phyloP scores from a whole-genome alignment of 257 asterid genomes.

The Voacanga thouarsii region DNA sequence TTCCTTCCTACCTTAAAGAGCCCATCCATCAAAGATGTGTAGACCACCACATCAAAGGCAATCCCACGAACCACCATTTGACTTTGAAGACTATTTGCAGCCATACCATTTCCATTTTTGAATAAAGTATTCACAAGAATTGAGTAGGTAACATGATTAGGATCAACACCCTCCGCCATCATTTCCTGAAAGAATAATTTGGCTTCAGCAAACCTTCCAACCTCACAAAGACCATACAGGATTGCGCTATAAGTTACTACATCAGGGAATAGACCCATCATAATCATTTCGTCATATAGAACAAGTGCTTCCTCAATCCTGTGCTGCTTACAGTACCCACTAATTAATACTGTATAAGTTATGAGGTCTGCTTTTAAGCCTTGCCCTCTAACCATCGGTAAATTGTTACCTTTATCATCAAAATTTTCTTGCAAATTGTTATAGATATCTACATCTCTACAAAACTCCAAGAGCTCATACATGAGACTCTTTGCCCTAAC shows the following conservation, averaged over 20 bases:
- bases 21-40: conserved; percentile 72
- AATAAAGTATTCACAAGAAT: conserved; percentile 54
- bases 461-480: conserved; percentile 45
- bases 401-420: conserved; percentile 21
- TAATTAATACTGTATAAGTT: conserved; percentile 50
- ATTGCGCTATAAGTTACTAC: conserved; percentile 59
- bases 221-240: conserved; percentile 55
- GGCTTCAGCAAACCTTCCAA: conserved; percentile 63
- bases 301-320: conserved; percentile 53
- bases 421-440: conserved; percentile 12
- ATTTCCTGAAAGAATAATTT: conserved; percentile 50
- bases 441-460: not conserved
- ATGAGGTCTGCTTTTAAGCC: conserved; percentile 41
- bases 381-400: conserved; percentile 24
- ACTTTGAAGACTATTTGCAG: conserved; percentile 63
- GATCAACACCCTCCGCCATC: conserved; percentile 52
- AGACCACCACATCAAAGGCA: conserved; percentile 61
- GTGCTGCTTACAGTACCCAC: conserved; percentile 40
- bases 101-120: conserved; percentile 42
- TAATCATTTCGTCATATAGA: conserved; percentile 53
- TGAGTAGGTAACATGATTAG: conserved; percentile 74
- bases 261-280: conserved; percentile 62
- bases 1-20: conserved; percentile 64
- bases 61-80: conserved; percentile 87
- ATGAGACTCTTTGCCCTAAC: conserved; percentile 56